Evolutionary conservation across 768 basidiomycete genomes (phyloP), one percentile per base, ranked within the genome.

Genomic region (Kwoniella pini): DNA sequence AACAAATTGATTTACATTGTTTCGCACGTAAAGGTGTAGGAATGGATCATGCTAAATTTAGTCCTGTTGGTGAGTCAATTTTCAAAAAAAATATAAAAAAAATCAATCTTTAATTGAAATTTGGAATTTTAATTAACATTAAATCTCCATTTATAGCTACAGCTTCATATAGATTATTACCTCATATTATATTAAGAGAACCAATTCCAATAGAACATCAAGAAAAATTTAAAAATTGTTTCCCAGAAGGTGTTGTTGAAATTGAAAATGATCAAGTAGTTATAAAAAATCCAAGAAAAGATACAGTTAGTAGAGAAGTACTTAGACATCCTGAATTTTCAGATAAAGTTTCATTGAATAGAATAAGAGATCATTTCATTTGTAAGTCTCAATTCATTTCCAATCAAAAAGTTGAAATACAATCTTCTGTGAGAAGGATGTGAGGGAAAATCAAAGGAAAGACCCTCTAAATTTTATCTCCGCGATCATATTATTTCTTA

Each of bases 1-100:
- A 99, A 74, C 53, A 55, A 50, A 81, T 99, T 39, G 84, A 90
- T 40, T 71, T 94, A 57, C 93, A 98, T 71, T 94, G 92, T 21
- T 81, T 93, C 62, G 72, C 72, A 15, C 44, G 66, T 17, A 98
- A 98, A 71, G 90, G 91, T 13, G 85, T 90, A 15, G 93, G 93
- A 15, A 90, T 90, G 71, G 91, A 94, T 63, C 95, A 99, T 70
- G 93, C 96, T 45, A 99, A 99, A 76, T 99, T 90, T 77, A 90
- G 86, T 59, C 93, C 96, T 28, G 96, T 98, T 52, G 91, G 93
- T 90, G 68, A 56, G 81, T 62, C 30, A n/a, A n/a, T n/a, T n/a
- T n/a, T n/a, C n/a, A n/a, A n/a, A n/a, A n/a, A n/a, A n/a, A n/a
- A n/a, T n/a, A n/a, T n/a, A n/a, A n/a, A n/a, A n/a, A n/a, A n/a